Evolutionary conservation across 1,284 basidiomycete species (phyloP), one percentile per base, ranked within the genome.

Genomic region (Marasmius tenuissimus): DNA sequence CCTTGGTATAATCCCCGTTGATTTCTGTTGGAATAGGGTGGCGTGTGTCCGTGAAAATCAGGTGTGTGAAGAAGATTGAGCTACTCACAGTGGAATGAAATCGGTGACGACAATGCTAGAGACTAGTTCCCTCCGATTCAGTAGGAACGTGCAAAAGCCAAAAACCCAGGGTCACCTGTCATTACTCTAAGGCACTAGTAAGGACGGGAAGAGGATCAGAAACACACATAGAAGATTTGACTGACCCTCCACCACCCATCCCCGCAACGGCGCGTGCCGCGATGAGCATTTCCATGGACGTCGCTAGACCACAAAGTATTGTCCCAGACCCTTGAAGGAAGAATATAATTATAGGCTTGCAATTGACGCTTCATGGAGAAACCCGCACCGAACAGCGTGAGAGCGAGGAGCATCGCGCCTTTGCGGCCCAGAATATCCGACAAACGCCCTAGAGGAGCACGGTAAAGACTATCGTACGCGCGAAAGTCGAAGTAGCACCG

Each of bases 1-100:
- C 94, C 94, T 76, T 96, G 94, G 72, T 94, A 96, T 40, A 96
- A 76, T 3, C 94, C 94, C 65, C 94, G 84, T 63, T 93, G 88
- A 70, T 91, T 91, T 68, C 93, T 94, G 62, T 40, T 39, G 60
- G 27, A 27, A 27, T 27, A 22, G 39, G 45, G 45, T 47, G 45
- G 20, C 20, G 33, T 53, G 48, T 9, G 56, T n/a, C 39, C 64
- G 60, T 59, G 62, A 42, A 54, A 59, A 64, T 58, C 14, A 16
- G 37, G 59, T 59, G 53, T 35, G 60, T 35, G 60, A 57, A 58
- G 27, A 39, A 53, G 57, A 14, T 16, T 7, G 20, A 47, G 42
- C 27, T 57, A 80, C 90, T 78, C 68, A 94, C 86, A 96, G 73
- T 38, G 93, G 92, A 60, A 96, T 89, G 49, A 93, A 78, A 76